Conservation (phyloP, 257 asterid genomes). For the Solanum peruvianum region DNA sequence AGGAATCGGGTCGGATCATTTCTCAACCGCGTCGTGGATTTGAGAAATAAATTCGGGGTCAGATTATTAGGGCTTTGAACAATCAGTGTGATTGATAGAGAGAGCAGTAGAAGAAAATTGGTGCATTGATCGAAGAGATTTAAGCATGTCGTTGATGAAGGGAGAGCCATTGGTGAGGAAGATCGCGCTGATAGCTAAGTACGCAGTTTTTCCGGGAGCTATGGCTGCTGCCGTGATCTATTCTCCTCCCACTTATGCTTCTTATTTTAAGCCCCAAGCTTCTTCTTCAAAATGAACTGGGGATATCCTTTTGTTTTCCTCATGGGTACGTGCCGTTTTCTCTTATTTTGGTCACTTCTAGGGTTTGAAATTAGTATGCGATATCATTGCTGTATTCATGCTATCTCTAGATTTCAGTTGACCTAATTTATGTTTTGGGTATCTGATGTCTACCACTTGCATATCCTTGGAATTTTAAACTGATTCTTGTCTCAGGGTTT, state of each 20-base stretch:
- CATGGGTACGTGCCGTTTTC: background rate
- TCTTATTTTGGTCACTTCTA: background rate
- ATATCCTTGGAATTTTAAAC: background rate
- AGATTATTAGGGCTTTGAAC: background rate
- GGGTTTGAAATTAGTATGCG: background rate
- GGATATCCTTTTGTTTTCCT: background rate
- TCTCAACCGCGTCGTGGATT: background rate
- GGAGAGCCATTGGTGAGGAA: constrained; percentile 21
- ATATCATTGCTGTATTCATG: background rate
- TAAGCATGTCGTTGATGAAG: constrained; percentile 2
- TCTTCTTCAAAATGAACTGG: background rate
- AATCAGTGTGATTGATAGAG: background rate
- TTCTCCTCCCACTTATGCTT: constrained; percentile 17
- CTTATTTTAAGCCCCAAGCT: background rate
- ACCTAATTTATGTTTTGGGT: background rate
- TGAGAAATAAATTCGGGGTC: background rate
- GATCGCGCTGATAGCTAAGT: constrained; percentile 15
- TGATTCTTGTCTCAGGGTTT: background rate
- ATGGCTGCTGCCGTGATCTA: constrained; percentile 19
- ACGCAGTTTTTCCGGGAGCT: constrained; percentile 15
- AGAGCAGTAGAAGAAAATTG: background rate
- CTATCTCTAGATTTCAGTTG: background rate
- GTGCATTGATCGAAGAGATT: background rate
- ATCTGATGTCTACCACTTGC: background rate
- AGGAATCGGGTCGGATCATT: background rate